phyloP scores from a whole-genome alignment of 371 early-diverging fungal species.

The Mortierella sp. region DNA sequence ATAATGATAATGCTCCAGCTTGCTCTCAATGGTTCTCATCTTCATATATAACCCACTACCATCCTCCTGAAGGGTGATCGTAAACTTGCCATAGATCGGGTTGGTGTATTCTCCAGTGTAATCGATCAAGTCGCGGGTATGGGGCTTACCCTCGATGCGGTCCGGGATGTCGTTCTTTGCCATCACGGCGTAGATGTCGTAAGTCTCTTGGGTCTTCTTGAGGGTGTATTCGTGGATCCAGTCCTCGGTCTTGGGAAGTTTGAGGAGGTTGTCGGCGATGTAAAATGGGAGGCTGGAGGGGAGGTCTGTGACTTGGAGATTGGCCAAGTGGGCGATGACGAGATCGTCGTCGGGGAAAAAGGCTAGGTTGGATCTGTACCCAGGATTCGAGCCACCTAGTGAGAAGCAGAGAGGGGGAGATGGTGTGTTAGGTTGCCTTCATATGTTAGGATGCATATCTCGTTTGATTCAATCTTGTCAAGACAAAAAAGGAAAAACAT shows the following conservation, averaged over 20 bases:
- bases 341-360: conserved; percentile 23
- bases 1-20: conserved; percentile 19
- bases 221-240: conserved; percentile 16
- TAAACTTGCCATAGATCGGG: neutral
- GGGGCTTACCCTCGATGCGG: conserved; percentile 9
- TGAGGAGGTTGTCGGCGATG: conserved; percentile 21
- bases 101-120: conserved; percentile 18
- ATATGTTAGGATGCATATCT: neutral
- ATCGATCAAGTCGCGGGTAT: neutral
- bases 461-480: neutral
- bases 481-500: neutral
- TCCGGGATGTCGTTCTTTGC: conserved; percentile 10
- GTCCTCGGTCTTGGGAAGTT: conserved; percentile 10
- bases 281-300: neutral
- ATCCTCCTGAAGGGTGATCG: neutral
- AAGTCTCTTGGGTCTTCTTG: neutral
- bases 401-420: neutral
- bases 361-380: conserved; percentile 4
- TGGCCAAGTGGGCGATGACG: conserved; percentile 17
- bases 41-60: neutral
- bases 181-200: neutral
- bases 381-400: conserved; percentile 18
- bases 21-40: neutral
- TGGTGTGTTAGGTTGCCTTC: neutral
- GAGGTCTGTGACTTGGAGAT: conserved; percentile 1